These are phyloP conservation scores for Rhizophagus clarus DNA, from an alignment of 192 early-diverging fungal genomes.

Conservation along the genomic window DNA sequence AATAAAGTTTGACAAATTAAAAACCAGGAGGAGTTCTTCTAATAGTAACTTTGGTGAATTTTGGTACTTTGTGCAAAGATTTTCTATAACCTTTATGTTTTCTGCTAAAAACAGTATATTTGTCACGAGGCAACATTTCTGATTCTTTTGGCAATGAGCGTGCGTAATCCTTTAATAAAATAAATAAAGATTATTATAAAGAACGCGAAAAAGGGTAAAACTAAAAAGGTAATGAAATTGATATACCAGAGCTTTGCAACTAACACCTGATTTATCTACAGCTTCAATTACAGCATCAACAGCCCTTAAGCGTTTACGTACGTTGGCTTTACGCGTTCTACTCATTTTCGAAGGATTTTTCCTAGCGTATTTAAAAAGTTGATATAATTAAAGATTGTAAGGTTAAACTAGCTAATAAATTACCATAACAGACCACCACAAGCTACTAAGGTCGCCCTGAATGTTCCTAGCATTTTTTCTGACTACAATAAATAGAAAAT, in stretches of 20 bases:
- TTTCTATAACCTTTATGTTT: conserved; percentile 70
- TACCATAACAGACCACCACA: conserved; percentile 34
- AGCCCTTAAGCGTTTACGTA: conserved; percentile 80
- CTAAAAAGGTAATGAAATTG: background rate
- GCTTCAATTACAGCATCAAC: conserved; percentile 77
- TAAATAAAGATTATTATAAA: background rate
- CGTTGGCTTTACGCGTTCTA: conserved; percentile 82
- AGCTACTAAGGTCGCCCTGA: background rate
- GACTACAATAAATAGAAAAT: background rate
- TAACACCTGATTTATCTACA: conserved; percentile 68
- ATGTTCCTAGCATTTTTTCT: conserved; percentile 28
- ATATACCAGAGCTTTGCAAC: conserved; percentile 70
- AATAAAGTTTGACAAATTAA: background rate
- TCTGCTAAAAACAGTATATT: conserved; percentile 83
- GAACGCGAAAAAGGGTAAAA: background rate
- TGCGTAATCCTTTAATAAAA: conserved; percentile 50
- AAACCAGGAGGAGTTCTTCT: conserved; percentile 75
- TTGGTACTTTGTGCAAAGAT: conserved; percentile 81
- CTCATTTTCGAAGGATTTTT: conserved; percentile 46
- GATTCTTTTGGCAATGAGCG: conserved; percentile 61
- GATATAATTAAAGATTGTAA: background rate
- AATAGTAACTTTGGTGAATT: conserved; percentile 80
- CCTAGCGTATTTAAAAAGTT: conserved; percentile 1
- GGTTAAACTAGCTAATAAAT: background rate
- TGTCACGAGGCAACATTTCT: conserved; percentile 77